Evolutionary conservation across 805 yeast genomes (phyloP).

Genomic region (Helenozyma rhizophorensis): DNA sequence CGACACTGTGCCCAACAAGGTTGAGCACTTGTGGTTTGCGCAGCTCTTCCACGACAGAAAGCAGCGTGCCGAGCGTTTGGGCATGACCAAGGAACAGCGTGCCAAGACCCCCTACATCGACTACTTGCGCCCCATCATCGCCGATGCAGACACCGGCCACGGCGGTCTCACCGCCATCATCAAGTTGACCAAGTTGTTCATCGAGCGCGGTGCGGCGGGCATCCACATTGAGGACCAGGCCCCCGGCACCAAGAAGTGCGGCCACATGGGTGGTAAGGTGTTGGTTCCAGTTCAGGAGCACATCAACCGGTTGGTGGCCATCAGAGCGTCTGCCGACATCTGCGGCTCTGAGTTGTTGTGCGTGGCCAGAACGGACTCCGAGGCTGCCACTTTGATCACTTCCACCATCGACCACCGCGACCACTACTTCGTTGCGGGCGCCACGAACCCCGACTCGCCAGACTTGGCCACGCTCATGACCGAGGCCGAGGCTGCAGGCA

Average conservation of each 20-base stretch:
- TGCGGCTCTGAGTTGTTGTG: conserved; percentile 80
- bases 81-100: conserved; percentile 59
- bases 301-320: conserved; percentile 88
- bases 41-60: conserved; percentile 96
- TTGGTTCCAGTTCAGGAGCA: conserved; percentile 97
- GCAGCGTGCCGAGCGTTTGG: conserved; percentile 81
- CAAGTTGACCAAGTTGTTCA: conserved; percentile 91
- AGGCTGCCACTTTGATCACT: conserved; percentile 92
- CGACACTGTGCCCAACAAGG: conserved; percentile 98
- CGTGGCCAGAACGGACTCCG: conserved; percentile 96
- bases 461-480: conserved; percentile 75
- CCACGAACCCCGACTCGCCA: conserved; percentile 78
- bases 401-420: conserved; percentile 93
- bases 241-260: conserved; percentile 97
- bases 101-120: conserved; percentile 71
- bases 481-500: conserved; percentile 74
- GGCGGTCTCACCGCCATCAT: conserved; percentile 97
- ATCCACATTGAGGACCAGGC: conserved; percentile 99
- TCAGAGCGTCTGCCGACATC: conserved; percentile 92
- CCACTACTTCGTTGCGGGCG: conserved; percentile 86
- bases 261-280: conserved; percentile 99
- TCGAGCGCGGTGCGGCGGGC: conserved; percentile 98
- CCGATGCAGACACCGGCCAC: conserved; percentile 98
- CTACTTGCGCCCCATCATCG: conserved; percentile 89
- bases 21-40: conserved; percentile 93